phyloP scores from a whole-genome alignment of 768 basidiomycete genomes.

The Sarcodon sp. region DNA sequence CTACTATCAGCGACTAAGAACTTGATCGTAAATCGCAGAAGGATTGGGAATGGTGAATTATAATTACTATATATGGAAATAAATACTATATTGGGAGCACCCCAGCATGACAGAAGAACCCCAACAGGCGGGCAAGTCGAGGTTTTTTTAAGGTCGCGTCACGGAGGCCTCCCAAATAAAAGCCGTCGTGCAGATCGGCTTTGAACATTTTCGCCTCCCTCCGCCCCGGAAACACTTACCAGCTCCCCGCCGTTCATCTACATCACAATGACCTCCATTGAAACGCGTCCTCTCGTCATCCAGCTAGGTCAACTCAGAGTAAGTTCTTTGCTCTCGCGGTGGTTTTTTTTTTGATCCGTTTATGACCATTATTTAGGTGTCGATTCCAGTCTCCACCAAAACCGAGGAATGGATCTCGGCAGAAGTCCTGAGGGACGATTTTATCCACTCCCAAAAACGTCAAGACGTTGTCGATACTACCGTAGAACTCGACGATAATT shows the following conservation, averaged over 20 bases:
- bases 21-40: too few relatives aligned
- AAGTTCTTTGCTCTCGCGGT: constrained; percentile 6
- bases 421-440: constrained; percentile 85
- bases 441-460: constrained; percentile 46
- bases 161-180: not conserved
- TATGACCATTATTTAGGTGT: constrained; percentile 35
- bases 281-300: constrained; percentile 18
- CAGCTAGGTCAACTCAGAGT: constrained; percentile 19
- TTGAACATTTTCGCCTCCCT: not conserved
- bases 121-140: not conserved
- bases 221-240: not conserved
- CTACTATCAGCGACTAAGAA: too few relatives aligned
- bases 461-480: constrained; percentile 43
- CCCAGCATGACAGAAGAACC: not conserved
- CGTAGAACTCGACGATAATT: constrained; percentile 35
- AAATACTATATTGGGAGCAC: too few relatives aligned
- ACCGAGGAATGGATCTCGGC: constrained; percentile 85
- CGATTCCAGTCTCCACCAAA: constrained; percentile 77
- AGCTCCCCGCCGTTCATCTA: not conserved
- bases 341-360: not conserved
- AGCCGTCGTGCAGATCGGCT: not conserved
- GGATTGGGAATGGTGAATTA: too few relatives aligned
- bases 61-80: too few relatives aligned
- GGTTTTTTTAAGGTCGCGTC: not conserved
- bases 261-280: constrained; percentile 2